A percentile compares a stretch with the other conserved stretches of the same genome.
These are phyloP conservation scores for Talaromyces sp. DNA, from an alignment of 2,329 filamentous ascomycete genomes.

Conservation along the genomic window DNA sequence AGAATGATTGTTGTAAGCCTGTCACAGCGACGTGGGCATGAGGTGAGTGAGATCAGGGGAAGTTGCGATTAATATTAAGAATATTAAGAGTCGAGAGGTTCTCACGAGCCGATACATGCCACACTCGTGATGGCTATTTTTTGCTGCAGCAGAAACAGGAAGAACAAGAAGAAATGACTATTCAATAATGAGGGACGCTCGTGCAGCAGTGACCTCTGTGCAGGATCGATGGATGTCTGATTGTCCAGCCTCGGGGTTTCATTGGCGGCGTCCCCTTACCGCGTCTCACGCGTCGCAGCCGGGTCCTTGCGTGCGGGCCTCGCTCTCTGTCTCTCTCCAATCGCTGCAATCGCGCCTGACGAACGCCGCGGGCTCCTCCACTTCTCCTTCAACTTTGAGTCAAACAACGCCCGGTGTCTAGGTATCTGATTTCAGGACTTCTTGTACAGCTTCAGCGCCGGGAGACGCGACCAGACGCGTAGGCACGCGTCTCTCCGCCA, in stretches of 20 bases:
- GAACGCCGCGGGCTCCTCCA: no score
- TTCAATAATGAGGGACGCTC: neutral
- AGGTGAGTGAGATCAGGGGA: neutral
- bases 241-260: neutral
- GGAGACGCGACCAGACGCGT: no score
- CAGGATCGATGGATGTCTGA: neutral
- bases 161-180: neutral
- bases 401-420: no score
- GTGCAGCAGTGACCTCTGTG: neutral
- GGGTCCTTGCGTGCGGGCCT: neutral
- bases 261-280: neutral
- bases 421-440: no score
- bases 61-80: neutral
- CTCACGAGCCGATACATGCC: neutral
- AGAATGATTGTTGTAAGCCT: neutral
- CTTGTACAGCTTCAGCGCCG: no score
- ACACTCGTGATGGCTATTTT: neutral
- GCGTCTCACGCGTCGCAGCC: slow-evolving; percentile 9
- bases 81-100: neutral
- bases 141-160: neutral
- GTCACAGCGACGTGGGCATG: neutral
- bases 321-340: neutral
- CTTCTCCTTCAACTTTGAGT: no score
- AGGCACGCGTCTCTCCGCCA: no score
- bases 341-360: no score